Evolutionary conservation across 2,329 filamentous ascomycete species (phyloP), one percentile per base, ranked within the genome.

Genomic region (Stachybotrys echinatus): DNA sequence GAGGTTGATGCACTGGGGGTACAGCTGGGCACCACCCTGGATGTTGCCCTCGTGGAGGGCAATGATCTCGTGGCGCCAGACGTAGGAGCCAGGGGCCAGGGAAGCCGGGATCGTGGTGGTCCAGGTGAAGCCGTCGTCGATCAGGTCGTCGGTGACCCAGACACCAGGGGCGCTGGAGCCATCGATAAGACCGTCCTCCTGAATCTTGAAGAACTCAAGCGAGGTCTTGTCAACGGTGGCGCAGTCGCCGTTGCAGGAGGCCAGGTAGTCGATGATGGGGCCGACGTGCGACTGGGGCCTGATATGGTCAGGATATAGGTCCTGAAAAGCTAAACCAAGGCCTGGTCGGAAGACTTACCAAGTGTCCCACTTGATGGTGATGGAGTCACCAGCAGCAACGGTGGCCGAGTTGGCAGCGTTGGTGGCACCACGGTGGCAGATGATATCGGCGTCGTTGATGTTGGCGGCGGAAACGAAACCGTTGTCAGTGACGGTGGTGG

Each of bases 151-250:
- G 5, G 67, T 55, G 2, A 62, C 64, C 70, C 70, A 73, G 10
- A 48, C 7, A n/a, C 44, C 44, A 3, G 44, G 44, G 27, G 44
- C 44, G 44, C 19, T 70, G 51, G 44, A 27, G 19, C 44, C 44
- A 18, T 46, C 44, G 27, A 46, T 23, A 46, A 46, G 44, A 19
- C 83, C 84, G 31, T 64, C 71, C 50, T 74, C 74, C 37, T 77
- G 74, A 51, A 87, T 84, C 74, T 87, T 87, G 75, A 84, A 80
- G 65, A 79, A 86, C 55, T 77, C 65, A 22, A 85, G 73, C 8
- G 67, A 60, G 2, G 64, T 67, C 65, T 81, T 79, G 64, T 79
- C 75, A 49, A 76, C 79, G 1, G 64, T 63, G 40, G 75, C 70
- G 64, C 79, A 85, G 62, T 82, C 74, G 21, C 76, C 80, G 34